Percentiles rank a stretch among this genome's conserved stretches.
phyloP scores from a whole-genome alignment of 176 grass and related monocot species.

The Cenchrus americanus region DNA sequence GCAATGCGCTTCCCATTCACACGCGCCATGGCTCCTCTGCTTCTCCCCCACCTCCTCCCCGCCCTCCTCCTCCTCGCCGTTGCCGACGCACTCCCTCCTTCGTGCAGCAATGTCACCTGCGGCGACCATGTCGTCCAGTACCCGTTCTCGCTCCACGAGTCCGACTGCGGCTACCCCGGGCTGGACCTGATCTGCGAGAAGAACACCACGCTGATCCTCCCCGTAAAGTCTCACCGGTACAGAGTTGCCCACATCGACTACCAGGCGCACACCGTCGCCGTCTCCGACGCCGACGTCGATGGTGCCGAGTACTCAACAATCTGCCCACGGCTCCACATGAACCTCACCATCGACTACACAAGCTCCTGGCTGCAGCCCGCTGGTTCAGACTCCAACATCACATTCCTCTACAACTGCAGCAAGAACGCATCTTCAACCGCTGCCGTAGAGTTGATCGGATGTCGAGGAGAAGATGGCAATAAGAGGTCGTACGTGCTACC shows the following conservation, averaged over 20 bases:
- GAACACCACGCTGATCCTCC: constrained; percentile 40
- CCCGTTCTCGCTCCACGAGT: constrained; percentile 43
- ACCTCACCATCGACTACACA: constrained; percentile 35
- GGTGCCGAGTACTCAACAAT: too few relatives aligned
- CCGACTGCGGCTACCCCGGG: constrained; percentile 37
- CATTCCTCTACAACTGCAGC: constrained; percentile 54
- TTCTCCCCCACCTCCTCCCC: background rate
- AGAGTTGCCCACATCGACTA: constrained; percentile 40
- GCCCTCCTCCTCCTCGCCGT: background rate
- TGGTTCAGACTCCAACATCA: constrained; percentile 32
- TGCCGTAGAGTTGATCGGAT: background rate
- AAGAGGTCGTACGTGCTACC: constrained; percentile 10
- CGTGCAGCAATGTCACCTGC: background rate
- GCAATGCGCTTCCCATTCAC: background rate
- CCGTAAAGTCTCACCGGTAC: constrained; percentile 31
- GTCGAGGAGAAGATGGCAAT: accelerated
- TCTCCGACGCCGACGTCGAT: constrained; percentile 39
- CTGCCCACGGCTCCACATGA: constrained; percentile 52
- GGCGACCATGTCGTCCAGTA: constrained; percentile 16
- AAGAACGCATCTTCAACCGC: too few relatives aligned
- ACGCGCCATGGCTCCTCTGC: constrained; percentile 13
- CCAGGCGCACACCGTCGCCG: background rate
- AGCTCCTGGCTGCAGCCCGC: constrained; percentile 4
- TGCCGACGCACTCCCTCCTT: background rate
- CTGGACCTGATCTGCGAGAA: constrained; percentile 52